Conservation (phyloP, 257 asterid genomes). For the Penstemon newberryi region DNA sequence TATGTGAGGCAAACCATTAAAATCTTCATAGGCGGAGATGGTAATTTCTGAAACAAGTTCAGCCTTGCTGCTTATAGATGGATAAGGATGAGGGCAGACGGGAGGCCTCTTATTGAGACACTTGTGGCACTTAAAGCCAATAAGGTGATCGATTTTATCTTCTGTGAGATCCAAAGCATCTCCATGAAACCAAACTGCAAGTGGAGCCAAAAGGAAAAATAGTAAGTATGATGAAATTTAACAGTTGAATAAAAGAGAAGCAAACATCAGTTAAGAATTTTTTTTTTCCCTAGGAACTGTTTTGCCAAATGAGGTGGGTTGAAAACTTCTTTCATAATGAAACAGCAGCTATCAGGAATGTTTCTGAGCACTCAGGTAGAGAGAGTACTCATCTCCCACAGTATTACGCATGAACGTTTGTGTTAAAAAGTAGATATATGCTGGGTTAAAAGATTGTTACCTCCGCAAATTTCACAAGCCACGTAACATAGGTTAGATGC, state of each 20-base stretch:
- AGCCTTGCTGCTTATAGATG: constrained; percentile 33
- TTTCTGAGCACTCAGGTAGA: constrained; percentile 9
- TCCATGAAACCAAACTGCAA: constrained; percentile 92
- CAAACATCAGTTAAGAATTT: constrained; percentile 17
- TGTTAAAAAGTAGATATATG: constrained; percentile 21
- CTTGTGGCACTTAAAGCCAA: constrained; percentile 80
- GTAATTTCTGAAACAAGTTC: constrained; percentile 29
- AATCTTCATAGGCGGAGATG: constrained; percentile 29
- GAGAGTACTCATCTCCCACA: constrained; percentile 10
- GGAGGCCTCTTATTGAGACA: constrained; percentile 63
- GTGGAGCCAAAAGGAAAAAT: constrained; percentile 25
- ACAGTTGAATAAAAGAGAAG: constrained; percentile 22
- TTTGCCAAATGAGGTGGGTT: constrained; percentile 20
- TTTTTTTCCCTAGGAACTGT: not conserved
- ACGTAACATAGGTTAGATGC: constrained; percentile 57
- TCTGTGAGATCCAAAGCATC: constrained; percentile 71
- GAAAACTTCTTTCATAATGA: constrained; percentile 10
- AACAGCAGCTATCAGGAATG: not conserved
- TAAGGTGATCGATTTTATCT: constrained; percentile 44
- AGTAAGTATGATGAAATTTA: constrained; percentile 18
- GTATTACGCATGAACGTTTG: constrained; percentile 16
- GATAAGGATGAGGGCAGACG: constrained; percentile 55
- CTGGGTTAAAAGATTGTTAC: constrained; percentile 37
- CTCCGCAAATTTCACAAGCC: constrained; percentile 87
- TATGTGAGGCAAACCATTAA: constrained; percentile 30